Conservation (phyloP, 352 stramenopile species). For the Phytophthora niederhauseri region DNA sequence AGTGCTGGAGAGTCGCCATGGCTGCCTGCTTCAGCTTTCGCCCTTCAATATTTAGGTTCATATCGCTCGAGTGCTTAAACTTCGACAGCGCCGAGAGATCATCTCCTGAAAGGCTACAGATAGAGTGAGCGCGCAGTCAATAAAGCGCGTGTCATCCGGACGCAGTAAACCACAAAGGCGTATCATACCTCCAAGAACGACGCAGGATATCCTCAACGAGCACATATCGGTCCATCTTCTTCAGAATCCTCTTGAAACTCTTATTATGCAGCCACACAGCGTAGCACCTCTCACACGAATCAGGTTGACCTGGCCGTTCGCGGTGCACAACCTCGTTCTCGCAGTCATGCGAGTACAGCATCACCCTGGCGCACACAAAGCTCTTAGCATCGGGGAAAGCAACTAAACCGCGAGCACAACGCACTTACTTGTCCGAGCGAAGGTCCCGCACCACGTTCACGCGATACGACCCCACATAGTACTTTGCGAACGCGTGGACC, state of each 20-base stretch:
- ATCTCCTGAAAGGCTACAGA: slow-evolving; percentile 41
- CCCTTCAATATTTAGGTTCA: slow-evolving; percentile 65
- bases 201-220: slow-evolving; percentile 63
- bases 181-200: slow-evolving; percentile 70
- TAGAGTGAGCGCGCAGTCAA: not conserved
- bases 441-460: slow-evolving; percentile 71
- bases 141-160: not conserved
- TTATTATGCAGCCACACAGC: slow-evolving; percentile 65
- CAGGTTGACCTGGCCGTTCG: slow-evolving; percentile 45
- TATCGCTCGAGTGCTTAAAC: slow-evolving; percentile 67
- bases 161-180: not conserved
- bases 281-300: slow-evolving; percentile 64
- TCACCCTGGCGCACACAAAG: slow-evolving; percentile 41
- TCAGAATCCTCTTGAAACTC: slow-evolving; percentile 70
- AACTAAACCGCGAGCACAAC: too few relatives aligned
- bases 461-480: slow-evolving; percentile 64
- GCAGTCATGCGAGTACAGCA: slow-evolving; percentile 75
- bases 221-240: slow-evolving; percentile 73
- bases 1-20: slow-evolving; percentile 53
- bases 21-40: slow-evolving; percentile 64
- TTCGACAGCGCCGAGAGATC: slow-evolving; percentile 57
- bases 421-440: slow-evolving; percentile 60
- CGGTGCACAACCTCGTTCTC: slow-evolving; percentile 63
- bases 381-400: not conserved
- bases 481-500: slow-evolving; percentile 71